Base-by-base conservation (phyloP, 805 yeast species). In the Yarrowia osloensis region DNA sequence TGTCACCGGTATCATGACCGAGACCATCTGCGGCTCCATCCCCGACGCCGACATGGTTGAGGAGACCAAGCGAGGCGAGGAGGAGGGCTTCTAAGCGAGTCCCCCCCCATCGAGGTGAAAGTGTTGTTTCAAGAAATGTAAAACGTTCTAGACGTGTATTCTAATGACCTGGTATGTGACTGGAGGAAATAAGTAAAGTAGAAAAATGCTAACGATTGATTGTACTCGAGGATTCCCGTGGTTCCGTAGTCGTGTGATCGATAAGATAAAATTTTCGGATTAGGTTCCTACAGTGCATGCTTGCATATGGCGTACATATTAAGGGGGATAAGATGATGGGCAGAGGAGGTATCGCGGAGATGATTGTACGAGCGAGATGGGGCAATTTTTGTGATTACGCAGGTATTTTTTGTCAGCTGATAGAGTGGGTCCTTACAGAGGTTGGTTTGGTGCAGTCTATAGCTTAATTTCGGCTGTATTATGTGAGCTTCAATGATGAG, bases 1-100 rank as follows among this genome's bases (percentile, higher is more conserved):
- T 81, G 98, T 95, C 72, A 93, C 98, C 67, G 99, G 98, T 85
- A 92, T 95, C 79, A 91, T 95, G 88, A 89, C 89, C 75, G 99
- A 95, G 85, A 94, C 98, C 73, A 88, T 95, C 72, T 90, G 93
- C 79, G 98, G 98, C 80, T 86, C 94, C 66, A 90, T 93, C 75
- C 91, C 95, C 70, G 96, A 91, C 77, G 97, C 96, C 78, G 96
- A 93, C 81, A 92, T 93, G 96, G 84, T 86, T 75, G 88, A 90
- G 83, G 66, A 61, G 66, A 61, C 66, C 66, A 61, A 61, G 66
- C 66, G 66, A 61, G 66, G 54, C 7, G 63, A 57, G 47, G 19
- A 19, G 31, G 39, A 54, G 33, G 44, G 44, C 46, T 49, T 49
- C 13, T 29, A 49, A 47, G 61, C 24, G 42, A 19, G 42, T 8